Base-by-base conservation (phyloP, 768 basidiomycete species). In the Naganishia antarctica region DNA sequence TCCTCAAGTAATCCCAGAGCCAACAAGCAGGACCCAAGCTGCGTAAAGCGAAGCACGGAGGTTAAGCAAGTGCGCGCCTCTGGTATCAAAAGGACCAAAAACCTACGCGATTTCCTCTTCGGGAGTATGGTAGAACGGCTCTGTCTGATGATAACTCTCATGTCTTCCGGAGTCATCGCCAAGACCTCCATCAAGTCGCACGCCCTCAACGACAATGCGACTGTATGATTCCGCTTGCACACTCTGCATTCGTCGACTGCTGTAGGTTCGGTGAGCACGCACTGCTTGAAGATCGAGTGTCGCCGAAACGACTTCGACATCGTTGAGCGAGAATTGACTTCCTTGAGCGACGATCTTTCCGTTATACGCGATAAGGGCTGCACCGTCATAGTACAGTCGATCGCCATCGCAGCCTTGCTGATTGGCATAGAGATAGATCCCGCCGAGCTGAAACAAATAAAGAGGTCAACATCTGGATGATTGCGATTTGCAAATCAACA, bases 391-490 rank as follows among this genome's bases (percentile, higher is more conserved):
- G 81, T 98, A 99, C 0, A 98, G 82, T 31, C 96, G 85, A 75
- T 99, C 96, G 0, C 96, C 96, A 71, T 99, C 96, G 73, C 96
- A 99, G 5, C 96, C 96, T 81, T 96, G 94, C 72, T 99, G 96
- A 74, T 99, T 99, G 9, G 96, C 91, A 71, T 99, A 99, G 7
- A 99, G 83, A 78, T 99, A 99, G 59, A 97, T 85, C 2, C 96
- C 96, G 11, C 96, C 96, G 37, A 93, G 84, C 94, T 97, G 69
- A 4, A 29, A 21, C 7, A 34, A 11, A 40, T 7, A n/a, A 32
- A 13, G 26, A 29, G 46, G 25, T 47, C 61, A 41, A 4, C 29
- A 4, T 12, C n/a, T 3, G 18, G 31, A 4, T 46, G 28, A 21
- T 13, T 29, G 7, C 9, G 16, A 37, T 37, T 0, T 12, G 28